These are phyloP conservation scores for Calonectria montana DNA, from an alignment of 2,329 filamentous ascomycete genomes.

Conservation along the genomic window DNA sequence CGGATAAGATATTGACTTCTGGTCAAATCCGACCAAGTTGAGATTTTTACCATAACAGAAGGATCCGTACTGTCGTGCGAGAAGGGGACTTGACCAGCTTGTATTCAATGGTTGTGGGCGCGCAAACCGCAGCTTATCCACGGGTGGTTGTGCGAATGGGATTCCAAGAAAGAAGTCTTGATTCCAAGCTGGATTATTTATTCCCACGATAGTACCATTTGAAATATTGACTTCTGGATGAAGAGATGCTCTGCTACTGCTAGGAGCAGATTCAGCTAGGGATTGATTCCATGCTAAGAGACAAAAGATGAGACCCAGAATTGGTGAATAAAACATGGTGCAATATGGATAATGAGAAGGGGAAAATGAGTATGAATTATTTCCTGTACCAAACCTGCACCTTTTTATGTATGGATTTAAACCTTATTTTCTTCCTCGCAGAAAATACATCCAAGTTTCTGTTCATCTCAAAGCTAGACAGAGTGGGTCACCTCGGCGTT, in stretches of 20 bases:
- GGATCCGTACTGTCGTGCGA: neutral
- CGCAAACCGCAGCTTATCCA: neutral
- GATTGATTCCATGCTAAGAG: neutral
- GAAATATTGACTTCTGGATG: neutral
- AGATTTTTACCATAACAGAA: neutral
- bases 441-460: neutral
- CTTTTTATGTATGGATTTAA: neutral
- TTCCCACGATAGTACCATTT: neutral
- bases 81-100: neutral
- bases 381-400: too few relatives aligned
- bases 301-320: neutral
- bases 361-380: too few relatives aligned
- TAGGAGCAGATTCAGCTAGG: too few relatives aligned
- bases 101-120: neutral
- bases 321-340: neutral
- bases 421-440: neutral
- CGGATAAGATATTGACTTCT: neutral
- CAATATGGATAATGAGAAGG: too few relatives aligned
- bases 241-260: too few relatives aligned
- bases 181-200: neutral
- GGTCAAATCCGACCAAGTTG: neutral
- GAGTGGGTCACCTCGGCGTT: neutral
- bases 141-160: neutral
- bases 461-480: neutral
- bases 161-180: neutral